Conservation (phyloP, 2,329 filamentous ascomycete species). For the Emergomyces pasteurianus region DNA sequence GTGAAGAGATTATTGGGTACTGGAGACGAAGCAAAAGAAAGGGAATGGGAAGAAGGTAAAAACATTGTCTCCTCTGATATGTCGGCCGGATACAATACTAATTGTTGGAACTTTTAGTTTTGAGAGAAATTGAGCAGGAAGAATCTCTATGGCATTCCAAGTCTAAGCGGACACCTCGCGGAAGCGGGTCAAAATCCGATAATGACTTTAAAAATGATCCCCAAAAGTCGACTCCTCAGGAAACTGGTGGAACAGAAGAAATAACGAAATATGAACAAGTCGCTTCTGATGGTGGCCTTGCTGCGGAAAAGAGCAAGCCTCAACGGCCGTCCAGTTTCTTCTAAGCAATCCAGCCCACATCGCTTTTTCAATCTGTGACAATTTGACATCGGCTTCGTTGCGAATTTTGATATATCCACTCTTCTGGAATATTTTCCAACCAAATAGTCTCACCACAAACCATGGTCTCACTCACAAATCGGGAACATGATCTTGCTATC, state of each 20-base stretch:
- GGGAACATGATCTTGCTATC: background rate
- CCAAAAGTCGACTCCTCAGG: background rate
- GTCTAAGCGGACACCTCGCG: background rate
- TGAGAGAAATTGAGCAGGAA: slow-evolving; percentile 30
- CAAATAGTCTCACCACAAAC: background rate
- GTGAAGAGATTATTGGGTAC: slow-evolving; percentile 73
- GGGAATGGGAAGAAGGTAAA: slow-evolving; percentile 76
- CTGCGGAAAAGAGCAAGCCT: background rate
- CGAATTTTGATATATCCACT: background rate
- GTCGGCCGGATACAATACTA: background rate
- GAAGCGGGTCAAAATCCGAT: background rate
- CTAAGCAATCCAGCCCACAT: background rate
- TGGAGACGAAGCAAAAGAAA: slow-evolving; percentile 61
- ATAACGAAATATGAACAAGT: background rate
- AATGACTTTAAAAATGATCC: background rate
- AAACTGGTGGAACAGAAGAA: no score
- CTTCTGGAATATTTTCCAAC: background rate
- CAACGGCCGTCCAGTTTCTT: background rate
- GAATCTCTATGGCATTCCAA: slow-evolving; percentile 25
- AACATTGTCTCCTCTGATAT: background rate
- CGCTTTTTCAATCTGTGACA: background rate
- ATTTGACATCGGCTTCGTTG: background rate
- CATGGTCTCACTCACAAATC: background rate
- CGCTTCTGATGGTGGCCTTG: background rate
- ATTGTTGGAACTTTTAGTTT: slow-evolving; percentile 16